Percentiles rank a stretch among this genome's conserved stretches.
These are phyloP conservation scores for Globisporangium parvum DNA, from an alignment of 352 stramenopile genomes.

Conservation along the genomic window DNA sequence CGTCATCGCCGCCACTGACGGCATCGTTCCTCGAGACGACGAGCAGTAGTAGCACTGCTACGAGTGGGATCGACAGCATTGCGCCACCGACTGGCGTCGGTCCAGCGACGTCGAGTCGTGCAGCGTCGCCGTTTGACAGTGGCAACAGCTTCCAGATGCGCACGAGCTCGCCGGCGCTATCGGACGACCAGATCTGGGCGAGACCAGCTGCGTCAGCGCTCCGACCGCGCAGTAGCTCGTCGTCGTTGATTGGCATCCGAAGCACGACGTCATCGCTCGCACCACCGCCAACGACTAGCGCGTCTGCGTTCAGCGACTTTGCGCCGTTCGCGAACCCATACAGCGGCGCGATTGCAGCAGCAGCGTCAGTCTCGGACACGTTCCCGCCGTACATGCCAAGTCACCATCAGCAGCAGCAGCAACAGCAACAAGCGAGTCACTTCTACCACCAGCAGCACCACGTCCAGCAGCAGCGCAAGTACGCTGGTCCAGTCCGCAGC, in stretches of 20 bases:
- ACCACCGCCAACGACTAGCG: neutral
- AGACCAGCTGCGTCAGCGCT: neutral
- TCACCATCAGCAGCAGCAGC: conserved; percentile 20
- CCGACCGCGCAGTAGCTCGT: conserved; percentile 34
- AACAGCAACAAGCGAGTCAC: conserved; percentile 3
- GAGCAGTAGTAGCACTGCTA: neutral
- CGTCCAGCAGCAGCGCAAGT: conserved; percentile 6
- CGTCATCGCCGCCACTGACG: conserved; percentile 41
- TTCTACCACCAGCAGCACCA: conserved; percentile 7
- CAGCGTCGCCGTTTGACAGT: conserved; percentile 21
- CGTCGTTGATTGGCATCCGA: conserved; percentile 23
- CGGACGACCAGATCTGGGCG: conserved; percentile 7
- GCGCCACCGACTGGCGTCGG: neutral
- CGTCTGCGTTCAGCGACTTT: too few relatives aligned
- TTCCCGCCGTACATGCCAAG: conserved; percentile 13
- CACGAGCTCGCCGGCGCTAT: neutral
- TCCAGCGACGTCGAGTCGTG: conserved; percentile 3
- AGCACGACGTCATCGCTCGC: neutral
- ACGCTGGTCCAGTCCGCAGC: conserved; percentile 10
- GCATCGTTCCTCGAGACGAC: conserved; percentile 44
- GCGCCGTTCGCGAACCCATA: conserved; percentile 11
- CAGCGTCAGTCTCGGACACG: neutral
- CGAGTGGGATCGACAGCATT: neutral
- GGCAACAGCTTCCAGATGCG: conserved; percentile 7
- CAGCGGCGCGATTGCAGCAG: conserved; percentile 3